A percentile compares a stretch with the other conserved stretches of the same genome.
Conservation (phyloP, 225 moss, liverwort and hornwort genomes). For the Climacium dendroides region DNA sequence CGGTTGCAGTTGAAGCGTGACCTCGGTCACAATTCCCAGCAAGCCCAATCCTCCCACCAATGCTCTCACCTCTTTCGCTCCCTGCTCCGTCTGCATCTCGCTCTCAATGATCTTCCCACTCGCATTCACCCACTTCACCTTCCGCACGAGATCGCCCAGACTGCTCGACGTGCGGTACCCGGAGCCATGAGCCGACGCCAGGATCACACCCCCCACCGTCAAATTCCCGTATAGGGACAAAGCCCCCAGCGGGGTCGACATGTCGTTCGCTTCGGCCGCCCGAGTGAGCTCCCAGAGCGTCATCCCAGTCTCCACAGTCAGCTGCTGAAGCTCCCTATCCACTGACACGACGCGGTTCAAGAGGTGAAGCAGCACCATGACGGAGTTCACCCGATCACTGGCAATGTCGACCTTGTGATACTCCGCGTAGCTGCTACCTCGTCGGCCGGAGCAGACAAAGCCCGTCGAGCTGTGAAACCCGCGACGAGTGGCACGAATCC, state of each 20-base stretch:
- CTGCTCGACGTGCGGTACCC: neutral
- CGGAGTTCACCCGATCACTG: neutral
- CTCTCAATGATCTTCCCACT: neutral
- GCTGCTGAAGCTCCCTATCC: neutral
- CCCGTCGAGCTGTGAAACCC: neutral
- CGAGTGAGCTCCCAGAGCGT: neutral
- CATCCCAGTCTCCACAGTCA: neutral
- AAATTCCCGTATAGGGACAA: neutral
- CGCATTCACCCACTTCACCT: neutral
- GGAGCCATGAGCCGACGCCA: neutral
- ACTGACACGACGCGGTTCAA: neutral
- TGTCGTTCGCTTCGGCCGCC: neutral
- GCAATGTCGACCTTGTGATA: neutral
- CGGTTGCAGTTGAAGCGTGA: neutral
- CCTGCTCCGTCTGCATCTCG: neutral
- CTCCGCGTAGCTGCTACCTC: neutral
- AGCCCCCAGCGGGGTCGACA: neutral
- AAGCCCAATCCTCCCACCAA: too few relatives aligned
- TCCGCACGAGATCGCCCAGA: neutral
- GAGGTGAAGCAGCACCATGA: neutral
- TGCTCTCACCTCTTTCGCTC: neutral
- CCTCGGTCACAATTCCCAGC: too few relatives aligned
- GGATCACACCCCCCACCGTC: neutral
- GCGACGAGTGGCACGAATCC: neutral
- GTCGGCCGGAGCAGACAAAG: neutral